A percentile compares a stretch with the other conserved stretches of the same genome.
Evolutionary conservation across 352 stramenopile genomes (phyloP).

Genomic region (Phytophthora ohioensis): DNA sequence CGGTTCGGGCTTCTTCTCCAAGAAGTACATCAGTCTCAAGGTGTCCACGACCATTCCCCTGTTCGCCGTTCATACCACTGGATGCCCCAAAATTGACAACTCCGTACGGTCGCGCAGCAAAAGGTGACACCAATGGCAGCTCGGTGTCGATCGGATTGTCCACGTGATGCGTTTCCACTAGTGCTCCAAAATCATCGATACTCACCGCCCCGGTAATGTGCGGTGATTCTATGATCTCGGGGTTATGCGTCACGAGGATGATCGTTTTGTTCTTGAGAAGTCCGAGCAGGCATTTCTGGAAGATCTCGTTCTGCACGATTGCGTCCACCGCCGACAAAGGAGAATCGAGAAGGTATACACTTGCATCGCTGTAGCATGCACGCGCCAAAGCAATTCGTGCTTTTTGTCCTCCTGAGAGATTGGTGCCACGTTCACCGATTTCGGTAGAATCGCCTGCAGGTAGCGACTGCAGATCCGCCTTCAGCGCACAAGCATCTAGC

Average conservation of each 20-base stretch:
- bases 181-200: slow-evolving; percentile 27
- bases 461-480: slow-evolving; percentile 72
- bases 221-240: slow-evolving; percentile 49
- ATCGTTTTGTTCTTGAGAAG: slow-evolving; percentile 65
- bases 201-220: slow-evolving; percentile 39
- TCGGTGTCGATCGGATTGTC: slow-evolving; percentile 14
- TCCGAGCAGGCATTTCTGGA: slow-evolving; percentile 69
- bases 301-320: slow-evolving; percentile 80
- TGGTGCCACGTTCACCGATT: slow-evolving; percentile 73
- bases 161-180: slow-evolving; percentile 32
- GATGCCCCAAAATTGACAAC: slow-evolving; percentile 9
- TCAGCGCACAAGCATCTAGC: slow-evolving; percentile 71
- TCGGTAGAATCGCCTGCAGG: slow-evolving; percentile 77
- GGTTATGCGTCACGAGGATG: slow-evolving; percentile 66
- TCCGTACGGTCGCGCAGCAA: slow-evolving; percentile 24
- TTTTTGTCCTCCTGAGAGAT: slow-evolving; percentile 73
- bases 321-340: slow-evolving; percentile 56
- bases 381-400: slow-evolving; percentile 65
- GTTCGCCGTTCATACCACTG: neutral
- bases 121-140: slow-evolving; percentile 26
- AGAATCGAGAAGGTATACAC: slow-evolving; percentile 58
- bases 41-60: neutral
- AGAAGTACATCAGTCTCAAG: slow-evolving; percentile 29
- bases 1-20: neutral
- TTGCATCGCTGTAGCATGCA: slow-evolving; percentile 64